Conservation (phyloP, 2,329 filamentous ascomycete genomes). For the Pseudogymnoascus sp. region DNA sequence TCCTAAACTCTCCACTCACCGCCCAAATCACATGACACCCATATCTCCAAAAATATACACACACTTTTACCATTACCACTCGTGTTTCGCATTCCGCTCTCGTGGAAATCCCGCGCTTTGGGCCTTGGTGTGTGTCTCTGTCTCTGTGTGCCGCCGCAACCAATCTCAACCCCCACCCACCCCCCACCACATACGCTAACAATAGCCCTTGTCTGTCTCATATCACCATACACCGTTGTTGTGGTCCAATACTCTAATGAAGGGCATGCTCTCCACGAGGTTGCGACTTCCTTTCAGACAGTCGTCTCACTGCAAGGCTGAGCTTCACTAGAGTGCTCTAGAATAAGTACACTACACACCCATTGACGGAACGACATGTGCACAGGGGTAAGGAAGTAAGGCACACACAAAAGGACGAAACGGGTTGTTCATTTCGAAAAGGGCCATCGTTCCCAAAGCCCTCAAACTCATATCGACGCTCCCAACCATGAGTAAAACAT, state of each 20-base stretch:
- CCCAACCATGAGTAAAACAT: slow-evolving; percentile 2
- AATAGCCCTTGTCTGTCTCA: slow-evolving; percentile 10
- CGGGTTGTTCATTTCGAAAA: background rate
- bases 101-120: background rate
- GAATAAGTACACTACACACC: background rate
- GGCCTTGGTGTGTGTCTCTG: background rate
- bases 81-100: background rate
- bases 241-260: background rate
- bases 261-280: slow-evolving; percentile 8
- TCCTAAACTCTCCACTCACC: background rate
- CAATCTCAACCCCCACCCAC: background rate
- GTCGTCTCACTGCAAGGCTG: slow-evolving; percentile 9
- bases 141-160: background rate
- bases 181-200: slow-evolving; percentile 8
- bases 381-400: background rate
- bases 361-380: slow-evolving; percentile 2
- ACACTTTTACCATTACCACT: too few species aligned
- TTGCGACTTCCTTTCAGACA: background rate
- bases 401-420: background rate
- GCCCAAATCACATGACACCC: slow-evolving; percentile 7
- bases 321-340: background rate
- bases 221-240: background rate
- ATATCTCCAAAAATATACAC: background rate
- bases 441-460: background rate
- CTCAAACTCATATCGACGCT: slow-evolving; percentile 4